phyloP scores from a whole-genome alignment of 352 stramenopile genomes.

The Thalassiosira exigua region DNA sequence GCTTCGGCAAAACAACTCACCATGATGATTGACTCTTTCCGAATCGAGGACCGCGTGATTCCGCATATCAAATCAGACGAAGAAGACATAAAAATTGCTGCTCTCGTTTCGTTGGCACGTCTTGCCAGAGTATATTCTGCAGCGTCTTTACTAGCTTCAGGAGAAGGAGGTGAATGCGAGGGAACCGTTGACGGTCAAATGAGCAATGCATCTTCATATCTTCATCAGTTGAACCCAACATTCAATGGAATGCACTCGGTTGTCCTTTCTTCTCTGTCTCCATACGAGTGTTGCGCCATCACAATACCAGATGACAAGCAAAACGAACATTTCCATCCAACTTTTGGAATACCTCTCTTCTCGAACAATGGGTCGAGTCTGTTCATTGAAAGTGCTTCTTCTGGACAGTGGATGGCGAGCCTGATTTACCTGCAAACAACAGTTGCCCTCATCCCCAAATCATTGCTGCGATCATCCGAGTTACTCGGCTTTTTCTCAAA shows the following conservation, averaged over 20 bases:
- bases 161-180: conserved; percentile 4
- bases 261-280: conserved; percentile 28
- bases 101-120: conserved; percentile 38
- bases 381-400: conserved; percentile 12
- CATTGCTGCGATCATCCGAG: conserved; percentile 35
- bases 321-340: conserved; percentile 24
- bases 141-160: conserved; percentile 37
- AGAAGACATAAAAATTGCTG: conserved; percentile 35
- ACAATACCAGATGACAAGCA: neutral
- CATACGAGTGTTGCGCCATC: conserved; percentile 17
- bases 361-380: conserved; percentile 27
- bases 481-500: conserved; percentile 41
- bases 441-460: conserved; percentile 31
- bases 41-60: conserved; percentile 36
- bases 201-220: conserved; percentile 34
- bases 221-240: conserved; percentile 37
- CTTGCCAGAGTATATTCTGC: conserved; percentile 49
- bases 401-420: conserved; percentile 29
- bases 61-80: conserved; percentile 30
- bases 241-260: conserved; percentile 31
- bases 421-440: conserved; percentile 52
- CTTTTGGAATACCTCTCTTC: conserved; percentile 25
- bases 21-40: conserved; percentile 49
- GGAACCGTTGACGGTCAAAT: neutral
- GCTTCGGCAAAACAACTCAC: conserved; percentile 51